A percentile compares a stretch with the other conserved stretches of the same genome.
These are phyloP conservation scores for Astrothelium macrocarpum DNA, from an alignment of 495 filamentous ascomycete genomes.

Conservation along the genomic window DNA sequence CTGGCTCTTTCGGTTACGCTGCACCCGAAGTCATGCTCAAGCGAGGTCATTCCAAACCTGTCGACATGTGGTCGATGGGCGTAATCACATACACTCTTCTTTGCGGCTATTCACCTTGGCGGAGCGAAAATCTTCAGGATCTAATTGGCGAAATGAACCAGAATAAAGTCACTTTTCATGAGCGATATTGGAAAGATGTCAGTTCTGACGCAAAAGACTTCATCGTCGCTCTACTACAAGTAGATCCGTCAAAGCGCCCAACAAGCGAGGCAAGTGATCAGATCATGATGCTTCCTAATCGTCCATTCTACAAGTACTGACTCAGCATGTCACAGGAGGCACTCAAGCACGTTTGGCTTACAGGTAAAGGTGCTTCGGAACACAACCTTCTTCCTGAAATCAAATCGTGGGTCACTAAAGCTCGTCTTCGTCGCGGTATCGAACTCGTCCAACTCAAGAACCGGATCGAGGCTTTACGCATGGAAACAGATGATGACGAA, in stretches of 20 bases:
- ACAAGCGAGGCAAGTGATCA: conserved; percentile 56
- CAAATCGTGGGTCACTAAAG: conserved; percentile 83
- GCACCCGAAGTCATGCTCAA: conserved; percentile 98
- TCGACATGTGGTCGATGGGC: conserved; percentile 98
- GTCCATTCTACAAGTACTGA: not conserved
- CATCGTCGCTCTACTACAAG: conserved; percentile 71
- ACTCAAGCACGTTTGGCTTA: conserved; percentile 81
- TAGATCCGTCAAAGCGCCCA: conserved; percentile 64
- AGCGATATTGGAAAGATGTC: conserved; percentile 97
- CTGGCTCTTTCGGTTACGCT: conserved; percentile 95
- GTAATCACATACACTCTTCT: conserved; percentile 99
- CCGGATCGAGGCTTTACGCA: conserved; percentile 92
- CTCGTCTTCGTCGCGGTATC: conserved; percentile 85
- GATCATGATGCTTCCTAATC: not conserved
- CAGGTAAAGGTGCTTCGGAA: conserved; percentile 78
- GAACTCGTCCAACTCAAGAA: conserved; percentile 95
- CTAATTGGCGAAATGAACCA: conserved; percentile 89
- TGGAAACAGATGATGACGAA: conserved; percentile 84
- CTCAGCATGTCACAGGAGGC: conserved; percentile 46
- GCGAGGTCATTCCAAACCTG: conserved; percentile 94
- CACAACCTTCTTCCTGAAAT: conserved; percentile 97
- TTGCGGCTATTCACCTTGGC: conserved; percentile 97
- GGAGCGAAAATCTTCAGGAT: conserved; percentile 84
- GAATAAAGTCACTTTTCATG: conserved; percentile 91
- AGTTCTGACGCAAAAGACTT: conserved; percentile 94